Evolutionary conservation across 2,329 filamentous ascomycete genomes (phyloP), one percentile per base, ranked within the genome.

Genomic region (Cytospora piceicola): DNA sequence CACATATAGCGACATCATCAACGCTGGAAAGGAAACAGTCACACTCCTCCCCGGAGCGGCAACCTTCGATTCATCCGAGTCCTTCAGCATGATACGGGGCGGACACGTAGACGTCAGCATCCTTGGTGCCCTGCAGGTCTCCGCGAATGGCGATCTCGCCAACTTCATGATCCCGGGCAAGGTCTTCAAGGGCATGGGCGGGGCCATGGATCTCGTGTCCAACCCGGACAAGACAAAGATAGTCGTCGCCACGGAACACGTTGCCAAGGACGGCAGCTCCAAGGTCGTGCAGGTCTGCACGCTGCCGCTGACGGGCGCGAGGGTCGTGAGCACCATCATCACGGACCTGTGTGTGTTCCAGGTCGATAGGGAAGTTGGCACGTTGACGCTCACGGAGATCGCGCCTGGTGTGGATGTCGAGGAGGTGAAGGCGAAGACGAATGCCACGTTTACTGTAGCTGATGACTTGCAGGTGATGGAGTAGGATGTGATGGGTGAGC

Each of bases 141-240:
- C 87, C 69, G 91, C 91, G 0, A 82, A 85, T 2, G 92, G 92
- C 30, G 92, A 96, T 74, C 78, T 96, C 61, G 92, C 92, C 55
- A 95, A 95, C 78, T 96, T 92, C 82, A 95, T 95, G 90, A 90
- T 96, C 69, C 92, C 92, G 0, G 92, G 92, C 29, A 95, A 94
- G 77, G 87, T 92, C 14, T 88, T 93, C 78, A 95, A 95, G 82
- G 92, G 92, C 22, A 95, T 96, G 88, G 92, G 92, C 67, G 89
- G 89, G 32, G 89, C 89, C 22, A 91, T 91, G 89, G 89, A 91
- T 74, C 78, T 91, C 9, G 88, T 91, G 14, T 88, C 86, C 46
- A 90, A 91, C 76, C 89, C 89, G 0, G 86, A 89, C 70, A 82
- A 83, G 72, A 91, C 46, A 70, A 91, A 90, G 81, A 89, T 91